Evolutionary conservation across 2,329 filamentous ascomycete genomes (phyloP).

Genomic region (Penicillium sumatraense): DNA sequence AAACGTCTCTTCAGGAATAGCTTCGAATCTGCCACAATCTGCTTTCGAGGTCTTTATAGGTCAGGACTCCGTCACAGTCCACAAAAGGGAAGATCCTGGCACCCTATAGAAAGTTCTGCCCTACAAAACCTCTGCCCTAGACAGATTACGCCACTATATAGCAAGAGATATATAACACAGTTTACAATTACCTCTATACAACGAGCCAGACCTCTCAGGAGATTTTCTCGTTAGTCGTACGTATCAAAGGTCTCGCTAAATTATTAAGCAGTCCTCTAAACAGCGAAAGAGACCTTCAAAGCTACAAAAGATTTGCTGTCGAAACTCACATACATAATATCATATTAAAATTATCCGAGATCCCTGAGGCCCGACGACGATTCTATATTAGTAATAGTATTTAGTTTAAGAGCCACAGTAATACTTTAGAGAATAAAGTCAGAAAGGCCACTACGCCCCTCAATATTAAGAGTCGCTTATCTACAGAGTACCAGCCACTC

Average conservation of each 20-base stretch:
- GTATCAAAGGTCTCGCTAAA: not conserved
- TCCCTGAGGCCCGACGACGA: not conserved
- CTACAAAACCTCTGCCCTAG: conserved; percentile 21
- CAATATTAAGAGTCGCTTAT: too few species aligned
- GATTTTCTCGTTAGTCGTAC: not conserved
- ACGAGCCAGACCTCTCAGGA: not conserved
- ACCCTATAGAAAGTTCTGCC: conserved; percentile 30
- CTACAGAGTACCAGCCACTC: too few species aligned
- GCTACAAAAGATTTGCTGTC: not conserved
- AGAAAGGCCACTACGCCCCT: too few species aligned
- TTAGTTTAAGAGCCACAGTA: too few species aligned
- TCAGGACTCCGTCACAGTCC: conserved; percentile 17
- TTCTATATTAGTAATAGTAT: not conserved
- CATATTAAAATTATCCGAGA: not conserved
- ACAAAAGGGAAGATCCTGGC: conserved; percentile 27
- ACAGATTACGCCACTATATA: conserved; percentile 21
- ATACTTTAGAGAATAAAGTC: too few species aligned
- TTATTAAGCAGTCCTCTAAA: not conserved
- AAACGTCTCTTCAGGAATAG: not conserved
- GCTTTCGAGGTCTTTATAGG: conserved; percentile 12
- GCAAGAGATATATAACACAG: conserved; percentile 23
- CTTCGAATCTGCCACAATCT: not conserved
- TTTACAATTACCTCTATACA: conserved; percentile 23
- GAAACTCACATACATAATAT: not conserved
- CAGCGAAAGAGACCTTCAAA: not conserved